These are phyloP conservation scores for Bifiguratus adelaidae DNA, from an alignment of 192 early-diverging fungal genomes.

Conservation along the genomic window DNA sequence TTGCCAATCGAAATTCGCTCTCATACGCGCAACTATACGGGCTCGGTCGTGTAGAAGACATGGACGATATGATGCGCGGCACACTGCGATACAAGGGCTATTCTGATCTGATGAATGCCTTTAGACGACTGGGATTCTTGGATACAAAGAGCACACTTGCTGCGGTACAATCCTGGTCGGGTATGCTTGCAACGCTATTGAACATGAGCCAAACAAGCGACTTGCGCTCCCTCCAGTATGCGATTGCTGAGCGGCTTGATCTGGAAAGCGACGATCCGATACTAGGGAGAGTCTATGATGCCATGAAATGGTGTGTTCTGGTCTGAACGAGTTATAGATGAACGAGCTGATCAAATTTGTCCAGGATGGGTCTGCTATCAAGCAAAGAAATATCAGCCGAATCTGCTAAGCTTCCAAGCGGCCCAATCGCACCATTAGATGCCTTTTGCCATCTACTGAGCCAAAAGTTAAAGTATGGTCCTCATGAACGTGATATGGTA, in stretches of 20 bases:
- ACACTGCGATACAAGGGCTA: constrained; percentile 90
- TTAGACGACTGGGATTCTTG: constrained; percentile 72
- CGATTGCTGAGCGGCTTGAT: constrained; percentile 24
- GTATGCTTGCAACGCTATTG: too few species aligned
- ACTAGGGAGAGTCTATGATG: constrained; percentile 36
- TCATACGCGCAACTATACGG: constrained; percentile 82
- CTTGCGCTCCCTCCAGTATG: constrained; percentile 3
- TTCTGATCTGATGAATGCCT: constrained; percentile 73
- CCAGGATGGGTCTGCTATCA: too few species aligned
- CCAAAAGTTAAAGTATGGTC: constrained; percentile 59
- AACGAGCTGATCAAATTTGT: too few species aligned
- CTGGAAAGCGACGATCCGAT: constrained; percentile 23
- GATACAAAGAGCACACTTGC: constrained; percentile 28
- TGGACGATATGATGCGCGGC: constrained; percentile 92
- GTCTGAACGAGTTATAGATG: too few species aligned
- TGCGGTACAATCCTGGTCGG: too few species aligned
- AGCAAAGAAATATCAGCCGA: constrained; percentile 1
- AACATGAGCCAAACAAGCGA: too few species aligned
- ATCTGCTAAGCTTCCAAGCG: neutral
- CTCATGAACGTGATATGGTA: constrained; percentile 86
- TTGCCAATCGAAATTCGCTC: constrained; percentile 91
- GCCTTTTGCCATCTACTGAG: constrained; percentile 76
- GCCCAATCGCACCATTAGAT: constrained; percentile 51
- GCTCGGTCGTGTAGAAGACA: constrained; percentile 49
- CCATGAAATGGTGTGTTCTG: constrained; percentile 39